A percentile compares a stretch with the other conserved stretches of the same genome.
Conservation (phyloP, 176 grass and related monocot species). For the Aegilops tauschii region DNA sequence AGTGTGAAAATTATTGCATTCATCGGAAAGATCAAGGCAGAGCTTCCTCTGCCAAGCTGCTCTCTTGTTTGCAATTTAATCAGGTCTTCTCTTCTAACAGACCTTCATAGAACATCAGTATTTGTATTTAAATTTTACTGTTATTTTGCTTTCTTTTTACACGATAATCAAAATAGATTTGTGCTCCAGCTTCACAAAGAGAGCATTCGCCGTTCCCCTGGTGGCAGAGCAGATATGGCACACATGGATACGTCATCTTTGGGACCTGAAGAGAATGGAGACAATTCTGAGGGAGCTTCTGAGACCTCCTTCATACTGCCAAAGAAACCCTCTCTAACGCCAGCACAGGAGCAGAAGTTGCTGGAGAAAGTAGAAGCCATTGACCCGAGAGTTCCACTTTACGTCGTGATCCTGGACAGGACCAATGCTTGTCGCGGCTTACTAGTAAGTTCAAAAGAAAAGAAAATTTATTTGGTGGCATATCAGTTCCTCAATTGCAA, state of each 20-base stretch:
- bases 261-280: neutral
- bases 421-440: neutral
- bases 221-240: neutral
- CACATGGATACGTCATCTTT: neutral
- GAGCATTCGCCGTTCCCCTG: neutral
- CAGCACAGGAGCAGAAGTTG: conserved; percentile 28
- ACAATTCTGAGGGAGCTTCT: no score
- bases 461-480: neutral
- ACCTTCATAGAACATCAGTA: no score
- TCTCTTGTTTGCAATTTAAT: no score
- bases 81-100: no score
- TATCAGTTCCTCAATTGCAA: neutral
- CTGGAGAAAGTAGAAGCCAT: conserved; percentile 22
- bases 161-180: neutral
- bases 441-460: neutral
- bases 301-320: neutral
- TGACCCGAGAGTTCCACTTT: neutral
- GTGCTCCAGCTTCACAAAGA: neutral
- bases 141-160: neutral
- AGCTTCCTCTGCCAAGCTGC: no score
- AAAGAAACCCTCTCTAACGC: neutral
- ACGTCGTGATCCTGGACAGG: conserved; percentile 24
- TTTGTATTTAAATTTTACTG: neutral
- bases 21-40: no score
- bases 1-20: no score